These are phyloP conservation scores for Lasiodiplodia theobromae DNA, from an alignment of 2,329 filamentous ascomycete genomes.

Conservation along the genomic window DNA sequence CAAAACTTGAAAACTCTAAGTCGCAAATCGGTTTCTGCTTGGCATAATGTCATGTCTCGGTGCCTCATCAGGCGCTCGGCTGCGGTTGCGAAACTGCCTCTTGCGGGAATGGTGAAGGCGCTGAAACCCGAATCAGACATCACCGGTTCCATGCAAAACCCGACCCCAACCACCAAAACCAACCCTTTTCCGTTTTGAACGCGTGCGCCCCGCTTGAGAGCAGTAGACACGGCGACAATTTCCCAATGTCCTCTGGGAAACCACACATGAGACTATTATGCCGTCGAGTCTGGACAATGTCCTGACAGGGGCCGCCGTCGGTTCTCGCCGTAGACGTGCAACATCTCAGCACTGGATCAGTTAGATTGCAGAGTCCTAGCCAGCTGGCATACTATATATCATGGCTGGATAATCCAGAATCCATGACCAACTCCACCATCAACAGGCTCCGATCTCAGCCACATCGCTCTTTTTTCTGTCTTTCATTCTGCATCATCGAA, in stretches of 20 bases:
- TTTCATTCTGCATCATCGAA: constrained; percentile 37
- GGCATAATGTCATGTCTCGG: neutral
- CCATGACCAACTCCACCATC: neutral
- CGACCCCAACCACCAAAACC: neutral
- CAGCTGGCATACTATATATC: neutral
- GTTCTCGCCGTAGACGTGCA: neutral
- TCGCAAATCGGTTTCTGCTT: neutral
- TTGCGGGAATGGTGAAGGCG: neutral
- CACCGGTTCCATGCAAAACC: constrained; percentile 8
- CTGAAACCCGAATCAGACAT: constrained; percentile 16
- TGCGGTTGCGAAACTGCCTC: constrained; percentile 15
- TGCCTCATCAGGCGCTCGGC: constrained; percentile 18
- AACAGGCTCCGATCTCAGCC: neutral
- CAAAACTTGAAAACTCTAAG: neutral
- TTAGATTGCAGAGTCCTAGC: neutral
- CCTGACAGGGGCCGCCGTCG: constrained; percentile 1
- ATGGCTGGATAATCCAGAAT: neutral
- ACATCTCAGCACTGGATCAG: constrained; percentile 4
- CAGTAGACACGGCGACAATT: neutral
- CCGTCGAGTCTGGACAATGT: constrained; percentile 8
- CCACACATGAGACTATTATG: constrained; percentile 13
- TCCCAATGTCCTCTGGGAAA: neutral
- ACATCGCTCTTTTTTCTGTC: constrained; percentile 31
- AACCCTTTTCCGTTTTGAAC: constrained; percentile 15
- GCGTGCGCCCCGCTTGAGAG: too few species aligned